phyloP scores from a whole-genome alignment of 2,329 filamentous ascomycete species.

The Fulvia fulva region DNA sequence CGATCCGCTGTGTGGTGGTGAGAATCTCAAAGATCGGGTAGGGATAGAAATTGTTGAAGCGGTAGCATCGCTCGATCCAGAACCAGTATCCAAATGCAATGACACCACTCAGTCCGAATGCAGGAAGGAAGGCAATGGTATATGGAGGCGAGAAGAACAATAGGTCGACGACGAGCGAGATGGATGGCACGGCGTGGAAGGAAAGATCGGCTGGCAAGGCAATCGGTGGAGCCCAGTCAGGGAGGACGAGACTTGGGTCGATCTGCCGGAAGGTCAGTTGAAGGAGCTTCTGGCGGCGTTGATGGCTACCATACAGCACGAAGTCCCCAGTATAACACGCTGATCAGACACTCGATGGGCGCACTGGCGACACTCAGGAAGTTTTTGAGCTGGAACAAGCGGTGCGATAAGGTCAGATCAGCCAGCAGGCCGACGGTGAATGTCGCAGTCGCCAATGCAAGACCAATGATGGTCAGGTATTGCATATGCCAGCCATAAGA shows the following conservation, averaged over 20 bases:
- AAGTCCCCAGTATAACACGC: slow-evolving; percentile 69
- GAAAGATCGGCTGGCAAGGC: slow-evolving; percentile 55
- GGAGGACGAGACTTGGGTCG: slow-evolving; percentile 52
- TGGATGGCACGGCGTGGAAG: slow-evolving; percentile 63
- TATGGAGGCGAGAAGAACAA: slow-evolving; percentile 69
- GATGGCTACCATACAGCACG: slow-evolving; percentile 43
- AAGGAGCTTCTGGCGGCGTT: not conserved
- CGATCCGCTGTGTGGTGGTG: slow-evolving; percentile 59
- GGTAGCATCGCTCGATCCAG: slow-evolving; percentile 71
- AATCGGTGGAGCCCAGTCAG: slow-evolving; percentile 39
- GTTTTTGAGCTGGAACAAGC: slow-evolving; percentile 66
- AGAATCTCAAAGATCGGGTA: slow-evolving; percentile 78
- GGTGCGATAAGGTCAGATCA: slow-evolving; percentile 57
- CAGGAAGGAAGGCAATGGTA: slow-evolving; percentile 59
- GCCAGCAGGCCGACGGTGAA: slow-evolving; percentile 61
- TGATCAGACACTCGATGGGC: slow-evolving; percentile 68
- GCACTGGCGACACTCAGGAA: slow-evolving; percentile 60
- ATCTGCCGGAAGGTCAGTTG: slow-evolving; percentile 29
- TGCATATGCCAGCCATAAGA: slow-evolving; percentile 67
- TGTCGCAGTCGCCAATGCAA: slow-evolving; percentile 57
- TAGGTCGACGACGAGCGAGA: slow-evolving; percentile 62
- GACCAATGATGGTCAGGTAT: slow-evolving; percentile 70
- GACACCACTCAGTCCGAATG: slow-evolving; percentile 54
- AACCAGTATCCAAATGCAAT: slow-evolving; percentile 69
- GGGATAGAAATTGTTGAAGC: slow-evolving; percentile 69